Base-by-base conservation (phyloP, 352 stramenopile species). In the Globisporangium viniferum region DNA sequence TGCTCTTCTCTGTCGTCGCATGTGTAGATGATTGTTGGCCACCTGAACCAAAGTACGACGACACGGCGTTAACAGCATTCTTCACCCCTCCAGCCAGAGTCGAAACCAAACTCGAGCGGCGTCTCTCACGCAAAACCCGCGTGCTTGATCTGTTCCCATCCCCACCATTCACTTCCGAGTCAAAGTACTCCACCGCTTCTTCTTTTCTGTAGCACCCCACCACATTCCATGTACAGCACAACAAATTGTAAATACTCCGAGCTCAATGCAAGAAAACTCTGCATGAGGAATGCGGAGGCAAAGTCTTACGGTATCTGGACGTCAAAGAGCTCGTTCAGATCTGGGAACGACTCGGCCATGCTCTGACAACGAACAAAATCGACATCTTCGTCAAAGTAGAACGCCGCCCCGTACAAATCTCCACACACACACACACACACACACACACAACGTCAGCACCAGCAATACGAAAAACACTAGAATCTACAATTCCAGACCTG, bases 321-420 rank as follows among this genome's bases (percentile, higher is more conserved):
- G 4, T 69, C 51, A 31, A 88, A 73, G 24, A 90, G 62, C 5
- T 57, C 35, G 20, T 61, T 59, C 24, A 93, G 60, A 8, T 2
- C 78, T 6, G 61, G 56, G 4, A 80, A 81, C 9, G 73, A 73
- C 24, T 91, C 80, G 41, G 60, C 67, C 56, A 90, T 78, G 68
- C 82, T 93, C 33, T 78, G 74, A 35, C 85, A 93, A 35, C 83
- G 82, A 29, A 76, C 84, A 39, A 85, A 85, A 58, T 89, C 78
- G 33, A 90, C 57, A 55, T 79, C 69, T 35, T 90, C 69, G 27
- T 93, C 79, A 41, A 93, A 93, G 64, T 80, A 90, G 64, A 91
- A 78, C 8, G 89, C 74, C 14, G 80, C 64, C 4, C 81, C 85
- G 64, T 84, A 93, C 35, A 91, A 29, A 59, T 86, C 82, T 93